phyloP scores from a whole-genome alignment of 164 flowering plant genomes.

The Dillenia suffruticosa region DNA sequence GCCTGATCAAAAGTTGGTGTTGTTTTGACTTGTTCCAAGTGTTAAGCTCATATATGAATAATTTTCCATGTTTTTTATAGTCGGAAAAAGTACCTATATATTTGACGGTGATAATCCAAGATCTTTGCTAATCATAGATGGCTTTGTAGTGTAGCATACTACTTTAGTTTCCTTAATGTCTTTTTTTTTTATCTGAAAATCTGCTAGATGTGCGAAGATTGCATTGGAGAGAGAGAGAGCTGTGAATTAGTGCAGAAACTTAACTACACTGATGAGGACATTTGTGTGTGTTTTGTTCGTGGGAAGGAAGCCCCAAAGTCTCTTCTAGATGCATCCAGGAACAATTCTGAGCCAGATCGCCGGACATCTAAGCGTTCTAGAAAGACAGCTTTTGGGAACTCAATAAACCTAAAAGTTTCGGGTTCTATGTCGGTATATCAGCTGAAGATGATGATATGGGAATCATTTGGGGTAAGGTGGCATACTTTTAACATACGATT shows the following conservation, averaged over 20 bases:
- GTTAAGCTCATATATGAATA: no score
- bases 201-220: slow-evolving; percentile 76
- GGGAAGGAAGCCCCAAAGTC: slow-evolving; percentile 94
- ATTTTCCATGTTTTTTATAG: no score
- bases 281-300: slow-evolving; percentile 59
- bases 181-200: background rate
- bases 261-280: slow-evolving; percentile 69
- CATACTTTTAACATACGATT: no score
- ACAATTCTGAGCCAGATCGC: slow-evolving; percentile 59
- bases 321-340: slow-evolving; percentile 70
- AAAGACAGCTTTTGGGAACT: slow-evolving; percentile 60
- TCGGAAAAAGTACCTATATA: no score
- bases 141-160: no score
- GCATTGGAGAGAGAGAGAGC: slow-evolving; percentile 94
- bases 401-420: slow-evolving; percentile 70
- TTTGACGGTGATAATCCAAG: no score
- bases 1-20: no score
- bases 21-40: no score
- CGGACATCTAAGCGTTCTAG: slow-evolving; percentile 85
- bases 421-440: slow-evolving; percentile 85
- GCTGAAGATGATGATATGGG: slow-evolving; percentile 99
- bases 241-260: slow-evolving; percentile 75
- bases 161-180: no score
- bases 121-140: no score
- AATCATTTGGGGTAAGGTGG: slow-evolving; percentile 85